These are phyloP conservation scores for Chlorencoelia australis DNA, from an alignment of 2,329 filamentous ascomycete genomes.

Conservation along the genomic window DNA sequence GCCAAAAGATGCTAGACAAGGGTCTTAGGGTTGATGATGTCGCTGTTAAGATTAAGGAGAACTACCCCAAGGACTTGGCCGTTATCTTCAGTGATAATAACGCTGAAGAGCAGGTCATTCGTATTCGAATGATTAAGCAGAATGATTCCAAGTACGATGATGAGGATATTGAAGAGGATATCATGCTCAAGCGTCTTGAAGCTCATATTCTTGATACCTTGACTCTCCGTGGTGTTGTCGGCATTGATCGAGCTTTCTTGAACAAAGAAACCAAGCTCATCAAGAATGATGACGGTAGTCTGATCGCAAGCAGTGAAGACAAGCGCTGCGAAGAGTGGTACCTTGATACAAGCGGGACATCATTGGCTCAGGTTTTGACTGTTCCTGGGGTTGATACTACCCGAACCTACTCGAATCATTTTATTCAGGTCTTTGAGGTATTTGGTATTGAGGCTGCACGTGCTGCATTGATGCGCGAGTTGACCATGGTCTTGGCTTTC, in stretches of 20 bases:
- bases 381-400: conserved; percentile 81
- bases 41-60: conserved; percentile 77
- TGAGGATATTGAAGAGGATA: conserved; percentile 71
- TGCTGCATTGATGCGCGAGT: conserved; percentile 73
- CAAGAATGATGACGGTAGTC: conserved; percentile 57
- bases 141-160: conserved; percentile 67
- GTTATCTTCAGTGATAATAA: conserved; percentile 98
- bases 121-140: conserved; percentile 69
- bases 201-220: conserved; percentile 84
- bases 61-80: conserved; percentile 75
- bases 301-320: conserved; percentile 66
- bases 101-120: conserved; percentile 87
- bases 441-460: conserved; percentile 95
- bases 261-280: conserved; percentile 66
- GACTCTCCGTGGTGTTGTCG: conserved; percentile 80
- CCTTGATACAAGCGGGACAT: conserved; percentile 86
- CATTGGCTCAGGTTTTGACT: conserved; percentile 72
- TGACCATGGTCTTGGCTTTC: conserved; percentile 90
- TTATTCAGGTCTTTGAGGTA: conserved; percentile 88
- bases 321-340: conserved; percentile 83
- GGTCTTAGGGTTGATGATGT: conserved; percentile 86
- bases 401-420: conserved; percentile 88
- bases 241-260: conserved; percentile 87
- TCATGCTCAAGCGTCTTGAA: conserved; percentile 85
- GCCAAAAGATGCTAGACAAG: conserved; percentile 92